Evolutionary conservation across 2,329 filamentous ascomycete species (phyloP).

Genomic region (Talaromyces sp.): DNA sequence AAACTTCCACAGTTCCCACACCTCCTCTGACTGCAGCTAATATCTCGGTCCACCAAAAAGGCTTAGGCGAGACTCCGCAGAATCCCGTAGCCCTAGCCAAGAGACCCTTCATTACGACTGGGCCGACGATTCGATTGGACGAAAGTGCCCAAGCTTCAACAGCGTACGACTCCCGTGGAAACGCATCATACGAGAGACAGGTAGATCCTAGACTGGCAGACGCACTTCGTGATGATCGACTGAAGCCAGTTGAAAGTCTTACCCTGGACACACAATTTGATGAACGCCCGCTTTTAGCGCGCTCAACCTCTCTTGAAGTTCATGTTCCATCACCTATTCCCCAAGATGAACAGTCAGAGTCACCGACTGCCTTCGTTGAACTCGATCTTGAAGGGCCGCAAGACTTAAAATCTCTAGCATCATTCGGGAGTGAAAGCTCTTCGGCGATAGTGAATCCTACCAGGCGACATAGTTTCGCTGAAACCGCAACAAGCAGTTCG

Average conservation of each 20-base stretch:
- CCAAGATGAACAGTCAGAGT: neutral
- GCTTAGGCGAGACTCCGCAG: neutral
- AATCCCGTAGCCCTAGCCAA: neutral
- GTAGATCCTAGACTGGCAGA: neutral
- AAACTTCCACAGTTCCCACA: neutral
- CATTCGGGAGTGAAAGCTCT: neutral
- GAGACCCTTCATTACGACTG: neutral
- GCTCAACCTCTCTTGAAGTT: conserved; percentile 17
- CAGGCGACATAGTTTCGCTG: neutral
- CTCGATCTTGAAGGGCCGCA: neutral
- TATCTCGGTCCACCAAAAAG: neutral
- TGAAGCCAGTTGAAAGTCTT: neutral
- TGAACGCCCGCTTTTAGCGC: neutral
- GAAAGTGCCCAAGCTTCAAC: neutral
- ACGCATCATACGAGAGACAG: neutral
- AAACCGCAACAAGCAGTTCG: neutral
- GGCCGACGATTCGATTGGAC: neutral
- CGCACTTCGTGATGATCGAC: neutral
- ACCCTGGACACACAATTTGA: conserved; percentile 1
- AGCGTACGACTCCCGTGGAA: neutral
- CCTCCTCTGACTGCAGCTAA: neutral
- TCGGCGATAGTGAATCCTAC: neutral
- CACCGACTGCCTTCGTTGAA: neutral
- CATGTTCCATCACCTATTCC: conserved; percentile 12
- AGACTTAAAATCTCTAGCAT: neutral